Evolutionary conservation across 176 grass and related monocot species (phyloP).

Genomic region (Aegilops speltoides): DNA sequence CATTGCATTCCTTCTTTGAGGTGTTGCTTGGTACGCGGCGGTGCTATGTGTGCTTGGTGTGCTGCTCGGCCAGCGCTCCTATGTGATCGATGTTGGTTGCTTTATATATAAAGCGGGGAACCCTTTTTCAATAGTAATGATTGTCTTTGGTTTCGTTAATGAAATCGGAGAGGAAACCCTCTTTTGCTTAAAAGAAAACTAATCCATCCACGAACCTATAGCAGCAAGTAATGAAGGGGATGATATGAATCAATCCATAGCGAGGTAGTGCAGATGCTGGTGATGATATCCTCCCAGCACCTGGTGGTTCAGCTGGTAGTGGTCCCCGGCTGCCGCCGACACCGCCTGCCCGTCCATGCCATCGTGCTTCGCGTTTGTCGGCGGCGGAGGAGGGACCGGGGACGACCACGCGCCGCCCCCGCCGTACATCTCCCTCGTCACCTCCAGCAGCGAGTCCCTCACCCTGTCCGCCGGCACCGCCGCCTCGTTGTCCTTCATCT

Average conservation of each 20-base stretch:
- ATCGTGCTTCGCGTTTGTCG: constrained; percentile 17
- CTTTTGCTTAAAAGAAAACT: no score
- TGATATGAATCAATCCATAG: neutral
- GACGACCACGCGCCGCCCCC: constrained; percentile 38
- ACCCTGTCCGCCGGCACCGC: constrained; percentile 76
- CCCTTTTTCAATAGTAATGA: no score
- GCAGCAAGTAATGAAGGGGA: no score
- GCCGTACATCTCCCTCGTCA: constrained; percentile 55
- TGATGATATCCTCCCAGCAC: constrained; percentile 14
- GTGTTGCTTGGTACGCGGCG: no score
- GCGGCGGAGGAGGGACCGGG: neutral
- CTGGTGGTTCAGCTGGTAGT: constrained; percentile 28
- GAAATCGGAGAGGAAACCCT: no score
- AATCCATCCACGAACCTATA: no score
- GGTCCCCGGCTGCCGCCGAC: constrained; percentile 8
- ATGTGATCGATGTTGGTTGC: no score
- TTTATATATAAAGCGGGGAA: no score
- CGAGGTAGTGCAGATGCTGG: constrained; percentile 65
- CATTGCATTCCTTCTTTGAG: no score
- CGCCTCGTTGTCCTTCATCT: constrained; percentile 65
- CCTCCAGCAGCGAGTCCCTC: constrained; percentile 78
- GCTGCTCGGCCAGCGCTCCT: no score
- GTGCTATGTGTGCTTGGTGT: no score
- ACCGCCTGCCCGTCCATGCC: constrained; percentile 1
- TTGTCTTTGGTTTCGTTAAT: no score